These are phyloP conservation scores for Cordyceps pruinosa DNA, from an alignment of 2,329 filamentous ascomycete genomes.

Conservation along the genomic window DNA sequence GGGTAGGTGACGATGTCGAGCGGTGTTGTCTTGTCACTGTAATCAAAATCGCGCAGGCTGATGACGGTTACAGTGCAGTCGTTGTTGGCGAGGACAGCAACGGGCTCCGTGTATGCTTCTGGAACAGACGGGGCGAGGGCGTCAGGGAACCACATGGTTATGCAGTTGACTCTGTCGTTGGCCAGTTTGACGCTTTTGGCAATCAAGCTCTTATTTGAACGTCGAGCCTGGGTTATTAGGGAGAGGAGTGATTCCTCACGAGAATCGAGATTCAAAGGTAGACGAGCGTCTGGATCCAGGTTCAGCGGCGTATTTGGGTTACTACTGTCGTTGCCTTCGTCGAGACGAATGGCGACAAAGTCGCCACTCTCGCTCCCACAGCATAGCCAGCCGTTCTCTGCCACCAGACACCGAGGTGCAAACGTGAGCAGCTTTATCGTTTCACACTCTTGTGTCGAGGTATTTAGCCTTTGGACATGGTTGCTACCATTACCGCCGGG, in stretches of 20 bases:
- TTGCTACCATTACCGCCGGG: constrained; percentile 64
- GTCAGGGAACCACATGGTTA: constrained; percentile 56
- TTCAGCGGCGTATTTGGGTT: constrained; percentile 22
- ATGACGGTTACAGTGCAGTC: constrained; percentile 85
- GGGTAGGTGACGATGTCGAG: constrained; percentile 67
- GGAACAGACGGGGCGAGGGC: constrained; percentile 21
- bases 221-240: constrained; percentile 32
- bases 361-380: constrained; percentile 84
- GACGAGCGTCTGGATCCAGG: constrained; percentile 29
- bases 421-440: constrained; percentile 65
- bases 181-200: constrained; percentile 49
- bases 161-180: constrained; percentile 57
- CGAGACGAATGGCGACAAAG: constrained; percentile 70
- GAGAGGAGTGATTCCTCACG: constrained; percentile 29
- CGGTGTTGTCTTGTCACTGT: constrained; percentile 41
- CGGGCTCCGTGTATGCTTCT: constrained; percentile 41
- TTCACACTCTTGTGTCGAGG: constrained; percentile 62
- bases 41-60: constrained; percentile 56
- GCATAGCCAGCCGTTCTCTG: constrained; percentile 80
- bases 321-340: constrained; percentile 28
- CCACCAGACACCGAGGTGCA: constrained; percentile 78
- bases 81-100: constrained; percentile 83
- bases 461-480: constrained; percentile 61
- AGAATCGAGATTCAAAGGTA: constrained; percentile 26
- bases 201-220: constrained; percentile 37